Base-by-base conservation (phyloP, 176 grass and related monocot genomes). In the Oryza meridionalis region DNA sequence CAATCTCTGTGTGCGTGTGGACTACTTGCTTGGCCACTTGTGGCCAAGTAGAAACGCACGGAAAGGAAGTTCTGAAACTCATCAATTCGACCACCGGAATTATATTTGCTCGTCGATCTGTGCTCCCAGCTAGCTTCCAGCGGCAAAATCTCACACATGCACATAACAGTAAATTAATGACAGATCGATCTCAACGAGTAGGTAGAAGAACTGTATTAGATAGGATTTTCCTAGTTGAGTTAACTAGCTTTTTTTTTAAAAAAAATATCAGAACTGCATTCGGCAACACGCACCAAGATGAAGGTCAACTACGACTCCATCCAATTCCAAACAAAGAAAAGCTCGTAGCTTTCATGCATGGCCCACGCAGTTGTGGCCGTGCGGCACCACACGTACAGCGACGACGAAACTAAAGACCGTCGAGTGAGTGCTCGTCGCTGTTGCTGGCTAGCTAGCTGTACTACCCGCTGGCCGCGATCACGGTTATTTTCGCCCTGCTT, bases 371-470 rank as follows among this genome's bases (percentile, higher is more conserved):
- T 24, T 71, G 43, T 38, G 6, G 50, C 49, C 49, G 15, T 15
- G 49, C 50, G 22, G 66, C 74, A 65, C 32, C 46, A 72, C 61
- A 72, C 44, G 53, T 11, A 63, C 42, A 40, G 11, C 73, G 49
- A 27, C 85, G 42, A 69, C 25, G 21, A 31, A 47, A 82, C 63
- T 47, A 79, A 40, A 87, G 66, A 77, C 74, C 25, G n/a, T 6
- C 70, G n/a, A 13, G 67, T 6, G 86, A 88, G 74, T 78, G 80
- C 67, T 55, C 16, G 74, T 78, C 86, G 45, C 38, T 58, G 74
- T 88, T 44, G n/a, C 61, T 24, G 25, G 53, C 35, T 37, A 37
- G 51, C 17, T 58, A 58, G 70, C 35, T 58, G 67, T 77, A 66
- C 74, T 77, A 65, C 74, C 32, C 14, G 14, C 49, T 16, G 15